Percentiles rank a stretch among this genome's conserved stretches.
These are phyloP conservation scores for Alloteropsis semialata DNA, from an alignment of 176 grass and related monocot genomes.

Conservation along the genomic window DNA sequence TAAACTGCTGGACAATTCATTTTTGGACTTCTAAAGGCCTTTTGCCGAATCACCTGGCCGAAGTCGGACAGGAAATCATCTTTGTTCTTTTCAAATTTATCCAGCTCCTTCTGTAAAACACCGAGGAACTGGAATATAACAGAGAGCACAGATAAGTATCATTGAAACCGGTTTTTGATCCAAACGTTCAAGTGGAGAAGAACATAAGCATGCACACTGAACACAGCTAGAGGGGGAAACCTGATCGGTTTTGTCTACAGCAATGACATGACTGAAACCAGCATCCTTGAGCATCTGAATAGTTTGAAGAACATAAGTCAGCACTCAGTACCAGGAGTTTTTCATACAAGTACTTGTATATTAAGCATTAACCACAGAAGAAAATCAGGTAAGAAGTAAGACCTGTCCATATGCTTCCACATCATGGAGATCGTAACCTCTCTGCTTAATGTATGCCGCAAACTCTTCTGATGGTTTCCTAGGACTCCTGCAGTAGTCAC, in stretches of 20 bases:
- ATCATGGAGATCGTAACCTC: slow-evolving; percentile 96
- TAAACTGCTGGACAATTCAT: neutral
- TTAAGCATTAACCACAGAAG: neutral
- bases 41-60: slow-evolving; percentile 54
- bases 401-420: slow-evolving; percentile 82
- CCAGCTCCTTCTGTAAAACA: slow-evolving; percentile 73
- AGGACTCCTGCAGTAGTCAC: slow-evolving; percentile 85
- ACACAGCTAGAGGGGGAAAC: slow-evolving; percentile 14
- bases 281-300: slow-evolving; percentile 77
- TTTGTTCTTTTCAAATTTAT: slow-evolving; percentile 75
- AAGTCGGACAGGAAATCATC: slow-evolving; percentile 73
- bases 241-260: slow-evolving; percentile 87
- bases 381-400: slow-evolving; percentile 6
- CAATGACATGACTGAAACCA: slow-evolving; percentile 72
- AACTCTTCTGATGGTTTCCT: slow-evolving; percentile 75
- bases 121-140: slow-evolving; percentile 61
- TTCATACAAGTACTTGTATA: neutral
- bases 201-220: neutral
- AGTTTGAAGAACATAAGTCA: neutral
- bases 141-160: neutral
- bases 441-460: slow-evolving; percentile 81
- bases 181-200: neutral
- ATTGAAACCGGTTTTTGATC: neutral
- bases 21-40: neutral
- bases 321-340: neutral